Base-by-base conservation (phyloP, 768 basidiomycete genomes). In the Suillus placidus region DNA sequence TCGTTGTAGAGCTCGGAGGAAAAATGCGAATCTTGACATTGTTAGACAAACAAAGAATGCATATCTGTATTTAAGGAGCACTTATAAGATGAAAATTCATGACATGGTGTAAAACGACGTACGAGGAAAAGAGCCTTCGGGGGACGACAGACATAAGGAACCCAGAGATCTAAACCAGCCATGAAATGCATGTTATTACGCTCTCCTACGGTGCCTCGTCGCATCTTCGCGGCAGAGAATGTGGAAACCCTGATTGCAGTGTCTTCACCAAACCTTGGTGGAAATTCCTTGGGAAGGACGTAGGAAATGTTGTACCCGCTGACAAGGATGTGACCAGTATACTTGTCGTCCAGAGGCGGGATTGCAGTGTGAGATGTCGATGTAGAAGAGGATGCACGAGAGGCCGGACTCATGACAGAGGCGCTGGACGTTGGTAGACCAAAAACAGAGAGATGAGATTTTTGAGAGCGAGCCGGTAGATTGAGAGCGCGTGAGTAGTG, bases 41-140 rank as follows among this genome's bases (percentile, higher is more conserved):
- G 68, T 94, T 94, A 64, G 89, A 89, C 38, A 94, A 78, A 70
- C 92, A 94, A 13, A 87, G 84, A 4, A 94, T 88, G 3, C 90
- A 87, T 63, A 93, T 81, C 92, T 93, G 68, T 42, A 60, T 60
- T 60, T 13, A 42, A 13, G 1, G 3, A 32, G 26, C 10, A 20
- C 16, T 64, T 60, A 63, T 35, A 13, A 37, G 62, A 64, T 64
- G n/a, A 63, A 30, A 68, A 73, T 68, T 65, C 26, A 14, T 26
- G 6, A 43, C 35, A 13, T 42, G 61, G 61, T 23, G 63, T 45
- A 49, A 20, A 26, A 0, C 6, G 5, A 77, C 85, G 49, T 69
- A 92, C 92, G 68, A 92, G 78, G 77, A 86, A 94, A n/a, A 92
- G 92, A 38, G 86, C 86, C 65, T 84, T 82, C 14, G 91, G 90